Conservation (phyloP, 2,329 filamentous ascomycete species). For the Didymosphaeria variabile region DNA sequence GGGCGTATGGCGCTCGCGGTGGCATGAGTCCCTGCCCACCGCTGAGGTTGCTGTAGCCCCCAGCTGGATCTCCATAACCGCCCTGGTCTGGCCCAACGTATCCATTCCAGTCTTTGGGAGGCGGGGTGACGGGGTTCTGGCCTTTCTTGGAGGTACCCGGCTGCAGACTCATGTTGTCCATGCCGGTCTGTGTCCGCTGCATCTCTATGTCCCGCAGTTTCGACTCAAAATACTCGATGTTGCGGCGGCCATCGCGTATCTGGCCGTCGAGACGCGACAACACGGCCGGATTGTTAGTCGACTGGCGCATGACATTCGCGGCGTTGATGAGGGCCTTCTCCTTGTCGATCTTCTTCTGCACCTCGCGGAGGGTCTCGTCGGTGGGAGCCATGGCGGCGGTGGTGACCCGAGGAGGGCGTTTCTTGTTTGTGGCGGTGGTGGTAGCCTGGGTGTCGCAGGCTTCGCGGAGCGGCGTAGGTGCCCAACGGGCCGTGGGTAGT, state of each 20-base stretch:
- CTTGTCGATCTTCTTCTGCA: slow-evolving; percentile 96
- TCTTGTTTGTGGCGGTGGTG: slow-evolving; percentile 23
- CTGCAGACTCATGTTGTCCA: slow-evolving; percentile 72
- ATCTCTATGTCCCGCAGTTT: slow-evolving; percentile 88
- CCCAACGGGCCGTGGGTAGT: slow-evolving; percentile 35
- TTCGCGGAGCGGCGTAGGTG: slow-evolving; percentile 30
- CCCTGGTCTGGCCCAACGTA: slow-evolving; percentile 64
- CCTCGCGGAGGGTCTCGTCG: slow-evolving; percentile 75
- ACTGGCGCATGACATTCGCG: slow-evolving; percentile 92
- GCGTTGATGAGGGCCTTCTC: slow-evolving; percentile 95
- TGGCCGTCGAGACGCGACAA: slow-evolving; percentile 90
- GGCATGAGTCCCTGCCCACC: slow-evolving; percentile 80
- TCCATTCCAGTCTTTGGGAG: slow-evolving; percentile 73
- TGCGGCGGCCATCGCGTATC: slow-evolving; percentile 91
- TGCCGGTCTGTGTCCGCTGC: slow-evolving; percentile 74
- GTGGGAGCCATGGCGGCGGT: slow-evolving; percentile 60
- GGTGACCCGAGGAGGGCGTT: slow-evolving; percentile 26
- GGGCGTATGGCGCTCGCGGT: slow-evolving; percentile 79
- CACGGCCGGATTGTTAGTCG: slow-evolving; percentile 92
- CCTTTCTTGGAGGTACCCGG: slow-evolving; percentile 54
- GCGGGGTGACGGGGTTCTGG: slow-evolving; percentile 61
- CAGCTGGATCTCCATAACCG: slow-evolving; percentile 68
- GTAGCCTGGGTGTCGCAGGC: slow-evolving; percentile 34
- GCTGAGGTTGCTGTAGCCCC: slow-evolving; percentile 67
- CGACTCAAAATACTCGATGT: slow-evolving; percentile 95